Percentiles rank a stretch among this genome's conserved stretches.
These are phyloP conservation scores for Aschersonia sp. DNA, from an alignment of 2,329 filamentous ascomycete genomes.

Conservation along the genomic window DNA sequence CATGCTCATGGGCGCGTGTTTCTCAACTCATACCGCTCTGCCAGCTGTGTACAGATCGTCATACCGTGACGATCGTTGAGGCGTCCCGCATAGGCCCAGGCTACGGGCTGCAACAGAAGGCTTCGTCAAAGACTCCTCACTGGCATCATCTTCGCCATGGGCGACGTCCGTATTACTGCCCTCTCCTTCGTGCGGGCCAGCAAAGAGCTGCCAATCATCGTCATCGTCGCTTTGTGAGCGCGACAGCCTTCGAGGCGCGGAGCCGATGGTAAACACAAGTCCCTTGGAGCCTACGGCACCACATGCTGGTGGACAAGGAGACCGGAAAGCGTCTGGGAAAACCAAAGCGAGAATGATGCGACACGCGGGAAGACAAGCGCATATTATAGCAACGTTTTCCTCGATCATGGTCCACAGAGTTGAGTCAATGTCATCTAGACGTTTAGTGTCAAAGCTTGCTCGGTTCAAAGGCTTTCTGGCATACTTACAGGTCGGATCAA, in stretches of 20 bases:
- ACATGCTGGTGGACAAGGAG: constrained; percentile 3
- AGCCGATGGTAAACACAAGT: constrained; percentile 8
- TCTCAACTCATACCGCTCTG: no score
- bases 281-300: constrained; percentile 5
- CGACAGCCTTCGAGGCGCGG: constrained; percentile 4
- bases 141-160: constrained; percentile 12
- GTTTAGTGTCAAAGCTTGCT: no score
- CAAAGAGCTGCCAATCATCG: constrained; percentile 16
- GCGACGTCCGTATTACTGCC: constrained; percentile 13
- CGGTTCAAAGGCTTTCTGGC: background rate
- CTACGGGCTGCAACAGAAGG: no score
- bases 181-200: constrained; percentile 14
- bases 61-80: no score
- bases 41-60: no score
- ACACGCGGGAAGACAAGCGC: constrained; percentile 24
- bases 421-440: constrained; percentile 17
- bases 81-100: no score
- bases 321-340: constrained; percentile 18
- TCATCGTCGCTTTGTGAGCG: constrained; percentile 3
- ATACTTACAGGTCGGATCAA: constrained; percentile 20
- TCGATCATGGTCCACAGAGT: constrained; percentile 25
- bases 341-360: constrained; percentile 21
- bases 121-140: constrained; percentile 1
- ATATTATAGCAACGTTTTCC: constrained; percentile 23
- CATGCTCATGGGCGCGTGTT: no score